Evolutionary conservation across 2,329 filamentous ascomycete genomes (phyloP).

Genomic region (Sclerotinia minor): DNA sequence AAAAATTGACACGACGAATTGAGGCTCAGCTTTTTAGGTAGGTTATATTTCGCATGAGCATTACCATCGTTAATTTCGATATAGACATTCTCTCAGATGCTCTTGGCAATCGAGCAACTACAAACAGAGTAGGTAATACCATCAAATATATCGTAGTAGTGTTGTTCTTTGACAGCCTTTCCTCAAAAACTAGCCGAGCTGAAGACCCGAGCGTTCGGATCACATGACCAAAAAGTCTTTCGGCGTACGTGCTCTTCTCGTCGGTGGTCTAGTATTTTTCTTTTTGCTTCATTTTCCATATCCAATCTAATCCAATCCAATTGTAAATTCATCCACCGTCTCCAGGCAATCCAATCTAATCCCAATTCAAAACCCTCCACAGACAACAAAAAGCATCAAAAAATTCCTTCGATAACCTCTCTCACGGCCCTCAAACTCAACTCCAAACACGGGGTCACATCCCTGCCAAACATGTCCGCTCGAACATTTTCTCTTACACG

Average conservation of each 20-base stretch:
- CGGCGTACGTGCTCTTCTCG: neutral
- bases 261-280: neutral
- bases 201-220: neutral
- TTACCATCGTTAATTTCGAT: conserved; percentile 3
- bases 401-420: neutral
- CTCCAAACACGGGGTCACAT: conserved; percentile 11
- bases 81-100: neutral
- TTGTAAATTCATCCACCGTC: too few species aligned
- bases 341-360: neutral
- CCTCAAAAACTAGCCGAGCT: neutral
- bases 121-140: neutral
- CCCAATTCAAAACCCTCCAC: neutral
- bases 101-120: neutral
- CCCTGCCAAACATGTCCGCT: neutral
- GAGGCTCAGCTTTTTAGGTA: neutral
- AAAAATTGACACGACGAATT: neutral
- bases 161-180: neutral
- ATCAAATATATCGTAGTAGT: neutral
- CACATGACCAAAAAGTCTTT: neutral
- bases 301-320: neutral
- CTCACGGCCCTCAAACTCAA: neutral
- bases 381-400: neutral
- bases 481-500: conserved; percentile 11
- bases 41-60: neutral
- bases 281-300: neutral